Percentiles rank a stretch among this genome's conserved stretches.
These are phyloP conservation scores for Amniculicola lignicola DNA, from an alignment of 495 filamentous ascomycete genomes.

Conservation along the genomic window DNA sequence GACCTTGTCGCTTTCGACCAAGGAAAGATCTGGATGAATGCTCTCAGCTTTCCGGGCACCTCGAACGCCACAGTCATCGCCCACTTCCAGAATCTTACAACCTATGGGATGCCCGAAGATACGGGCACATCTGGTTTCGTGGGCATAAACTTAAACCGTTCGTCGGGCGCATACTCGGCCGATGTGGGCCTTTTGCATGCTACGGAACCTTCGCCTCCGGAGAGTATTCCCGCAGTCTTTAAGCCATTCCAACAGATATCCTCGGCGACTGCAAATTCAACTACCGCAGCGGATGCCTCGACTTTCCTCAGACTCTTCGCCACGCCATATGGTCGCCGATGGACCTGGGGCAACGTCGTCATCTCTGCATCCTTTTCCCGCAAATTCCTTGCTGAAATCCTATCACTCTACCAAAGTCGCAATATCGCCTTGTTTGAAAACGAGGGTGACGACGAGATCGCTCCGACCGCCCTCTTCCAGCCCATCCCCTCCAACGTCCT, in stretches of 20 bases:
- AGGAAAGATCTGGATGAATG: neutral
- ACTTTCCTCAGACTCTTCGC: neutral
- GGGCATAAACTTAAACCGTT: too few species aligned
- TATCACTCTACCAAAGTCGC: neutral
- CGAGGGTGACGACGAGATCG: neutral
- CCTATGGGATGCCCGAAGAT: too few species aligned
- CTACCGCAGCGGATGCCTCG: neutral
- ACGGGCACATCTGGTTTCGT: too few species aligned
- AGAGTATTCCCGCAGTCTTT: neutral
- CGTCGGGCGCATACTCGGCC: neutral
- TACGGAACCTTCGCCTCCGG: neutral
- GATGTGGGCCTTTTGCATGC: neutral
- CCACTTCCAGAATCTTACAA: neutral
- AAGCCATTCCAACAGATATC: neutral
- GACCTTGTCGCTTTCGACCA: constrained; percentile 41
- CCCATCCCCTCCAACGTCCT: neutral
- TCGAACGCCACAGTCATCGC: neutral
- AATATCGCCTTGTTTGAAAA: neutral
- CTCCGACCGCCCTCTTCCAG: neutral
- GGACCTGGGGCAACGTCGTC: too few species aligned
- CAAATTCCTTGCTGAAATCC: neutral
- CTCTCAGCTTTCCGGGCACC: constrained; percentile 2
- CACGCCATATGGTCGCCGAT: neutral
- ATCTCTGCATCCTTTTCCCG: too few species aligned
- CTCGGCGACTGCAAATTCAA: neutral